Evolutionary conservation across 345 rosid genomes (phyloP).

Genomic region (Trapa incisa): DNA sequence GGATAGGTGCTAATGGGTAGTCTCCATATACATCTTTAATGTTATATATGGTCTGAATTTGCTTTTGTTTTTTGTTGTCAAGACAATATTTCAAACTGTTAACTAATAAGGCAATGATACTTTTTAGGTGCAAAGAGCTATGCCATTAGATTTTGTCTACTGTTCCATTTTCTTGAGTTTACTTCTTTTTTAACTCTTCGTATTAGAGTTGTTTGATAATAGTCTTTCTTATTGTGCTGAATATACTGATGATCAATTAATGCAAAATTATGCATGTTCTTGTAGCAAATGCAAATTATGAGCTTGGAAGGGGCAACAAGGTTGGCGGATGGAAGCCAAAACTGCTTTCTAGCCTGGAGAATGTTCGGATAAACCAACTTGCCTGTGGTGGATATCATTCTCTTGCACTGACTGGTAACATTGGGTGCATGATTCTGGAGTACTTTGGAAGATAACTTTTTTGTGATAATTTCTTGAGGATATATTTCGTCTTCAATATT

Average conservation of each 20-base stretch:
- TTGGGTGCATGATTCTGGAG: background rate
- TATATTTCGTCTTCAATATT: background rate
- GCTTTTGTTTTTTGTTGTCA: background rate
- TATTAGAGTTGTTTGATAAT: background rate
- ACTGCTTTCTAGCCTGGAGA: conserved; percentile 51
- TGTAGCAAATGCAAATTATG: conserved; percentile 80
- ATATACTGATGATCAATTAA: background rate
- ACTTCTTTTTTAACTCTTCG: background rate
- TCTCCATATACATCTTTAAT: background rate
- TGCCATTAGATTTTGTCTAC: background rate
- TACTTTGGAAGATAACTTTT: background rate
- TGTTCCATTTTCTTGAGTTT: background rate
- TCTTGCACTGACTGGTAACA: conserved; percentile 75
- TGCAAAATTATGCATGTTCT: background rate
- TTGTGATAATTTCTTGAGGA: background rate
- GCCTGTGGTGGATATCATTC: conserved; percentile 91
- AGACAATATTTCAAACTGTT: background rate
- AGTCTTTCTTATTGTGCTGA: background rate
- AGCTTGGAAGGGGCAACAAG: conserved; percentile 82
- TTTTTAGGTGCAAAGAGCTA: background rate
- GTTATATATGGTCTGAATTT: background rate
- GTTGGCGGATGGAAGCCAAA: conserved; percentile 81
- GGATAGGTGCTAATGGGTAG: background rate
- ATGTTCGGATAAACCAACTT: conserved; percentile 46
- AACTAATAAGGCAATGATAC: background rate